phyloP scores from a whole-genome alignment of 73 alveolate genomes.

The Stentor roeselii region DNA sequence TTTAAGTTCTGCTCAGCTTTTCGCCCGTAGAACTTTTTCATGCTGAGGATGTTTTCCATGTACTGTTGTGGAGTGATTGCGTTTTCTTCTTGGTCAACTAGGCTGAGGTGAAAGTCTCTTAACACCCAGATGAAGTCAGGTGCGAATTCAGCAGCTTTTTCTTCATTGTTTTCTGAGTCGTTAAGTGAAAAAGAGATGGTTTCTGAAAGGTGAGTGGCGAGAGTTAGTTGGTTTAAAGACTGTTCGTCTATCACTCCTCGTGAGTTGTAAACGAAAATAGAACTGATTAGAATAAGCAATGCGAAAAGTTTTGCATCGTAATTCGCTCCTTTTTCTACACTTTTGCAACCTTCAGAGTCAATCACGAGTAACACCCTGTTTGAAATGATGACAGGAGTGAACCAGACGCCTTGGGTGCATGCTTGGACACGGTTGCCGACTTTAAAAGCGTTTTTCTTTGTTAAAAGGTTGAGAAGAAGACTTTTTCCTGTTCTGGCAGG shows the following conservation, averaged over 20 bases:
- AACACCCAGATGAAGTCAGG: conserved; percentile 98
- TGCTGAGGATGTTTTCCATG: conserved; percentile 87
- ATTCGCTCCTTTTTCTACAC: conserved; percentile 80
- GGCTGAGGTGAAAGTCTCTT: conserved; percentile 91
- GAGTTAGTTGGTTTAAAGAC: conserved; percentile 76
- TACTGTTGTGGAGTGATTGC: conserved; percentile 82
- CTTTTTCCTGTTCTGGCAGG: conserved; percentile 96
- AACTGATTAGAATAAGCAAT: conserved; percentile 78
- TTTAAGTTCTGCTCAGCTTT: conserved; percentile 69
- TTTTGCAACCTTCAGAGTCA: conserved; percentile 97
- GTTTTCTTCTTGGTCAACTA: conserved; percentile 61
- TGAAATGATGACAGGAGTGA: conserved; percentile 74
- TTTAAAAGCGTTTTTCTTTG: conserved; percentile 38
- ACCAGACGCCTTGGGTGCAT: conserved; percentile 97
- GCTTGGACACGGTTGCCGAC: conserved; percentile 85
- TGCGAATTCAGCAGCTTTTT: conserved; percentile 72
- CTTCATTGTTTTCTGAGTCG: neutral
- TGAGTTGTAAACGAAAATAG: conserved; percentile 88
- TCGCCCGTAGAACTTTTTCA: conserved; percentile 50
- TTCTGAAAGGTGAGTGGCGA: conserved; percentile 91
- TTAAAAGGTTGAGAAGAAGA: conserved; percentile 79
- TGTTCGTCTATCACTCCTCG: conserved; percentile 94
- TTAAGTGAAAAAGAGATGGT: conserved; percentile 63
- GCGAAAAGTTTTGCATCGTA: conserved; percentile 97
- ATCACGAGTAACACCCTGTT: conserved; percentile 74